These are phyloP conservation scores for Brassica napus DNA, from an alignment of 345 rosid species.

Conservation along the genomic window DNA sequence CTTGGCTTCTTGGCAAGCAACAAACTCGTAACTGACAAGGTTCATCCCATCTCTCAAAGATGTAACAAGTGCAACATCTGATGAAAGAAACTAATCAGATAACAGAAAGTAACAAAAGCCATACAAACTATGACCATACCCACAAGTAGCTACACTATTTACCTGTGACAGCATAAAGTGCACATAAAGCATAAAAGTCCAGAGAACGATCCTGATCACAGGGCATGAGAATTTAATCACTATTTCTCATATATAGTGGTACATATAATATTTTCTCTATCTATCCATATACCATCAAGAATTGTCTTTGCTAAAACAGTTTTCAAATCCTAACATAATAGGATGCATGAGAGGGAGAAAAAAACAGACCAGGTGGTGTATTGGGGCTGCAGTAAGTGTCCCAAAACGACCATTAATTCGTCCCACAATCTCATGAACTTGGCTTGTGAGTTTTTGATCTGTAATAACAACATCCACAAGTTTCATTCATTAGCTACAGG, in stretches of 20 bases:
- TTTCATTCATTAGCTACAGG: not conserved
- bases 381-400: slow-evolving; percentile 85
- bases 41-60: slow-evolving; percentile 99
- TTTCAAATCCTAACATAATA: too few relatives aligned
- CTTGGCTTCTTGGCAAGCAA: slow-evolving; percentile 95
- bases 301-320: not conserved
- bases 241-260: not conserved
- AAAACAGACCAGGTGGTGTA: slow-evolving; percentile 90
- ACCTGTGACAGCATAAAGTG: slow-evolving; percentile 98
- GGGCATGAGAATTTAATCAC: slow-evolving; percentile 30
- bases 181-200: slow-evolving; percentile 81
- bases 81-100: slow-evolving; percentile 25
- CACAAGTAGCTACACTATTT: slow-evolving; percentile 24
- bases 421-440: slow-evolving; percentile 99
- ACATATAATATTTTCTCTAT: not conserved
- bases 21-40: slow-evolving; percentile 98
- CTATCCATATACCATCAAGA: slow-evolving; percentile 16
- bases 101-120: slow-evolving; percentile 4
- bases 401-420: slow-evolving; percentile 99
- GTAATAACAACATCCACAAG: slow-evolving; percentile 12
- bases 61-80: slow-evolving; percentile 97
- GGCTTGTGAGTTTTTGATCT: slow-evolving; percentile 97
- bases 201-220: slow-evolving; percentile 96
- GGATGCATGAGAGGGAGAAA: slow-evolving; percentile 11
- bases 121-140: not conserved